Evolutionary conservation across 176 grass and related monocot genomes (phyloP).

Genomic region (Zizania latifolia): DNA sequence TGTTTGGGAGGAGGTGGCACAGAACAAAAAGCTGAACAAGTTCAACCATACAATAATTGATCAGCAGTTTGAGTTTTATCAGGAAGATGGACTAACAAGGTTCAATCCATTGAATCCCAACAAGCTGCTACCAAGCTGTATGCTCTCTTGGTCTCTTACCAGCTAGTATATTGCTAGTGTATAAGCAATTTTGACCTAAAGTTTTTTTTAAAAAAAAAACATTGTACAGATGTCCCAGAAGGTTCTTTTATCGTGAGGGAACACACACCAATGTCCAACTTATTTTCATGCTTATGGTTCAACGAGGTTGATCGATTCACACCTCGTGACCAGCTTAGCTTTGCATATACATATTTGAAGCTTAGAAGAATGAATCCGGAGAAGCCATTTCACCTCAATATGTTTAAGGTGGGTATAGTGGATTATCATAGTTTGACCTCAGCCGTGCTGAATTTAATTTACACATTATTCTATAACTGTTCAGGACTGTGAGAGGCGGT

Average conservation of each 20-base stretch:
- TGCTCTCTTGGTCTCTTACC: slow-evolving; percentile 22
- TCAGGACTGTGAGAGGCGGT: slow-evolving; percentile 95
- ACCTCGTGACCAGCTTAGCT: slow-evolving; percentile 93
- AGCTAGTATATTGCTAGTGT: slow-evolving; percentile 25
- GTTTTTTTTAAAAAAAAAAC: background rate
- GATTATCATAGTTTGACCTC: background rate
- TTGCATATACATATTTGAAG: slow-evolving; percentile 98
- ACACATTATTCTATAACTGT: background rate
- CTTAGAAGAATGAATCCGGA: slow-evolving; percentile 79
- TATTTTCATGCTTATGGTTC: slow-evolving; percentile 96
- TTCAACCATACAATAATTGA: slow-evolving; percentile 97
- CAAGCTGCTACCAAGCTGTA: slow-evolving; percentile 95
- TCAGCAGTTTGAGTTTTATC: slow-evolving; percentile 97
- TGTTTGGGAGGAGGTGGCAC: slow-evolving; percentile 93
- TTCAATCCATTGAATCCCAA: slow-evolving; percentile 72
- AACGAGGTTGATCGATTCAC: slow-evolving; percentile 98
- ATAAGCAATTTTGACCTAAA: background rate
- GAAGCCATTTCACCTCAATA: slow-evolving; percentile 72
- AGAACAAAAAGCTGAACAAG: slow-evolving; percentile 98
- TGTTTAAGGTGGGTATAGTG: slow-evolving; percentile 73
- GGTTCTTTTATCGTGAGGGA: slow-evolving; percentile 96
- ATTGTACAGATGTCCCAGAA: slow-evolving; percentile 87
- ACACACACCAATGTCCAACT: slow-evolving; percentile 96
- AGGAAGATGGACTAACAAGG: slow-evolving; percentile 75
- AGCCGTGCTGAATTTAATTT: slow-evolving; percentile 3